Conservation (phyloP, 352 stramenopile species). For the Phytophthora agathidicida region DNA sequence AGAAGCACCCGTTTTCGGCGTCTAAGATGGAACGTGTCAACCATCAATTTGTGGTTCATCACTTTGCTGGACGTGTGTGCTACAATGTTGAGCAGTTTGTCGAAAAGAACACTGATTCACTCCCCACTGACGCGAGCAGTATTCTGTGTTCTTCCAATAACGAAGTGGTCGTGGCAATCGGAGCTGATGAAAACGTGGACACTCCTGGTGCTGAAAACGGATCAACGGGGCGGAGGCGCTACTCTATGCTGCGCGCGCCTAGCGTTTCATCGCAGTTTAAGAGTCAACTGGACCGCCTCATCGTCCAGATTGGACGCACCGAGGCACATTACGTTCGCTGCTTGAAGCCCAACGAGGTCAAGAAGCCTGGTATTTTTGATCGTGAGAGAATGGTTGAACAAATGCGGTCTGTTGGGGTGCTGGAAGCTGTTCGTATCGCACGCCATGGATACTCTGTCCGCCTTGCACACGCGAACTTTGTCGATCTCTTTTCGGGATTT, state of each 20-base stretch:
- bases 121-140: conserved; percentile 66
- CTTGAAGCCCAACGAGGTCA: conserved; percentile 98
- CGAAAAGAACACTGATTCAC: conserved; percentile 86
- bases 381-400: conserved; percentile 95
- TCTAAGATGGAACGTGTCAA: conserved; percentile 88
- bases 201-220: conserved; percentile 23
- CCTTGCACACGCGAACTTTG: conserved; percentile 93
- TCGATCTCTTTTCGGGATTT: conserved; percentile 76
- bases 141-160: conserved; percentile 69
- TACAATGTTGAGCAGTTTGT: conserved; percentile 86
- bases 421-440: conserved; percentile 96
- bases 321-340: conserved; percentile 99
- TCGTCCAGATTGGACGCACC: conserved; percentile 94
- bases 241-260: conserved; percentile 65
- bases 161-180: conserved; percentile 64
- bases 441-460: conserved; percentile 96
- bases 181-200: conserved; percentile 57
- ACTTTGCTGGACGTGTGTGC: conserved; percentile 81
- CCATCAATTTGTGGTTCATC: conserved; percentile 80
- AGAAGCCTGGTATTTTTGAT: conserved; percentile 68
- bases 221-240: conserved; percentile 30
- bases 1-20: conserved; percentile 66
- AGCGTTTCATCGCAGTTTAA: conserved; percentile 94
- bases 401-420: conserved; percentile 95
- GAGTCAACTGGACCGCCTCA: conserved; percentile 93